Evolutionary conservation across 345 rosid species (phyloP), one percentile per base, ranked within the genome.

Genomic region (Viola odorata): DNA sequence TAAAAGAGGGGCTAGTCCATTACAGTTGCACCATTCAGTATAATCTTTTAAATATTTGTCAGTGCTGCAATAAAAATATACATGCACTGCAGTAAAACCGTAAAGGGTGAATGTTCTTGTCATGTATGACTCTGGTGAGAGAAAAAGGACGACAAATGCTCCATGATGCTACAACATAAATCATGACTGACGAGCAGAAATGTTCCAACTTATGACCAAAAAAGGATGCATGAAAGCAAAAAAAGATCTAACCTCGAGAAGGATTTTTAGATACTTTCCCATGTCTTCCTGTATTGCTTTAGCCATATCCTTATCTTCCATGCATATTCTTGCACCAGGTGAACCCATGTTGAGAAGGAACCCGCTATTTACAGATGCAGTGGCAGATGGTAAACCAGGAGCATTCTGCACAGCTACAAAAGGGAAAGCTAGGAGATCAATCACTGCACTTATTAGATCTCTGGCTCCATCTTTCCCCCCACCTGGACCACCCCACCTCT

Each of bases 281-380:
- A 94, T 83, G 68, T 85, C 96, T 69, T 90, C 96, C 78, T 86
- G 85, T 45, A 89, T 86, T 60, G 91, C 84, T 74, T 82, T 94
- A 55, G 74, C 72, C 81, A 81, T 77, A 58, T 81, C 84, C 72
- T 75, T 86, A 77, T 90, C 99, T 84, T 83, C 97, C 72, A 84
- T 62, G 79, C 82, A 84, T 50, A 85, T 80, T 77, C 77, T 80
- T 53, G 85, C 87, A 61, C 91, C 97, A 57, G 88, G 83, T 55
- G 96, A 81, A 32, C 87, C 95, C 81, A 76, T 71, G 79, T 88
- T 94, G 71, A 94, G 99, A 72, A 94, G 82, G 68, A 81, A 84
- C 60, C 99, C 99, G 68, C 97, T 88, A 79, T 77, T 94, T 56
- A 90, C 89, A 36, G 99, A 94, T 61, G 97, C 90, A 13, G 84